phyloP scores from a whole-genome alignment of 2,329 filamentous ascomycete species.

The Blastomyces emzantsi region DNA sequence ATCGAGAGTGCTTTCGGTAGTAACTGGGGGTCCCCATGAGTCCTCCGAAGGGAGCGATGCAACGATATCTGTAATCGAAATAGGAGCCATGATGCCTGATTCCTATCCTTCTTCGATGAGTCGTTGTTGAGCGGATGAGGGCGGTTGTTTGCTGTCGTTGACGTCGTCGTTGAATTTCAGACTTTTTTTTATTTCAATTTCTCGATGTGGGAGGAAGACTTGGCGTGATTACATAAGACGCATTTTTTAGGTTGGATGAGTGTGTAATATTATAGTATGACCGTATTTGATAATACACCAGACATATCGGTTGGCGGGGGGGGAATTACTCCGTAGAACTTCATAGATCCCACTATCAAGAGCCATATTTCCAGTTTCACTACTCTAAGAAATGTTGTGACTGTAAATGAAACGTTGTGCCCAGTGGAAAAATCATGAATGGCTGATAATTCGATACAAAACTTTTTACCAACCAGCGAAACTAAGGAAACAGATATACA shows the following conservation, averaged over 20 bases:
- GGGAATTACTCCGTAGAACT: too few species aligned
- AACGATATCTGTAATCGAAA: constrained; percentile 57
- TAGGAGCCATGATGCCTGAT: constrained; percentile 39
- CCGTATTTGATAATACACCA: not conserved
- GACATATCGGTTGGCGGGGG: too few species aligned
- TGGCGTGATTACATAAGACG: constrained; percentile 11
- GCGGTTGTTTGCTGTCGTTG: not conserved
- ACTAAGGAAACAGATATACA: not conserved
- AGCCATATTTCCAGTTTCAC: not conserved
- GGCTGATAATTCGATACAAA: not conserved
- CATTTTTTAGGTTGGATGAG: not conserved
- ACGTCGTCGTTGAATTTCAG: constrained; percentile 7
- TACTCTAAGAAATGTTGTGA: not conserved
- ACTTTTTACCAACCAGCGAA: not conserved
- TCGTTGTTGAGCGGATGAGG: not conserved
- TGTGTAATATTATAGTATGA: not conserved
- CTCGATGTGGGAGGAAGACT: constrained; percentile 13
- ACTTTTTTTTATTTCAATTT: constrained; percentile 11
- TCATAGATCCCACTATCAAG: not conserved
- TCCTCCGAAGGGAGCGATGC: constrained; percentile 63
- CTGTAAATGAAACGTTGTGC: not conserved
- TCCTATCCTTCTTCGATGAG: not conserved
- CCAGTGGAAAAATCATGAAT: not conserved
- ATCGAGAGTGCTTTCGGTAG: constrained; percentile 78
- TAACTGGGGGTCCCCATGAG: constrained; percentile 78